A percentile compares a stretch with the other conserved stretches of the same genome.
phyloP scores from a whole-genome alignment of 2,329 filamentous ascomycete genomes.

The Sclerotinia glacialis region DNA sequence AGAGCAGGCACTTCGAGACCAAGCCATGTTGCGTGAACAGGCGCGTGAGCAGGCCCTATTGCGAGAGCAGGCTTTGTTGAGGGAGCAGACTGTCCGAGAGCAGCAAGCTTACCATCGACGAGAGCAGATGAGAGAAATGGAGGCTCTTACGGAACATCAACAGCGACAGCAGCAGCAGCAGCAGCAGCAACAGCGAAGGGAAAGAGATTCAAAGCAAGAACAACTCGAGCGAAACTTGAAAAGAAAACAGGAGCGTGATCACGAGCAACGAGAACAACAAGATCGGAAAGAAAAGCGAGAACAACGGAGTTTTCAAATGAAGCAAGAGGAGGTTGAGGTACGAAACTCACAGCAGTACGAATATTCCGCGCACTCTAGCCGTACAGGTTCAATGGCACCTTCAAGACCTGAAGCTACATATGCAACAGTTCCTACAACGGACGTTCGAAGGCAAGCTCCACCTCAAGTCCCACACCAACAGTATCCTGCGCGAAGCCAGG shows the following conservation, averaged over 20 bases:
- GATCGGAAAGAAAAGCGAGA: conserved; percentile 27
- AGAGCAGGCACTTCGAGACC: conserved; percentile 14
- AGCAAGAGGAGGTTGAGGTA: conserved; percentile 36
- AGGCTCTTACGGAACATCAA: not conserved
- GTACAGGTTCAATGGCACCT: conserved; percentile 28
- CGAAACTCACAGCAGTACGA: conserved; percentile 41
- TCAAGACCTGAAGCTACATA: conserved; percentile 31
- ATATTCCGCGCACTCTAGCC: conserved; percentile 33
- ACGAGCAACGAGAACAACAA: conserved; percentile 20
- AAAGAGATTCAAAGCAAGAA: conserved; percentile 9
- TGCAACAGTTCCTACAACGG: conserved; percentile 10
- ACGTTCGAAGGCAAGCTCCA: conserved; percentile 27
- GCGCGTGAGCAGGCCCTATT: not conserved
- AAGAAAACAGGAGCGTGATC: conserved; percentile 25
- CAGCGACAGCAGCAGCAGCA: not conserved
- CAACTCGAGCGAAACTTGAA: conserved; percentile 4
- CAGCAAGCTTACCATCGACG: conserved; percentile 3
- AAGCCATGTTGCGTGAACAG: too few relatives aligned
- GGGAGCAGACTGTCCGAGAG: not conserved
- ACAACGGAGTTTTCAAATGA: conserved; percentile 34
- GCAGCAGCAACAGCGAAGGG: conserved; percentile 10
- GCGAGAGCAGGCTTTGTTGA: not conserved
- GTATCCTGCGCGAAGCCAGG: conserved; percentile 30
- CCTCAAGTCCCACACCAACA: conserved; percentile 30
- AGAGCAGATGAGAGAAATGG: conserved; percentile 11